phyloP scores from a whole-genome alignment of 179 eudicot species.

The Carnegiea gigantea region DNA sequence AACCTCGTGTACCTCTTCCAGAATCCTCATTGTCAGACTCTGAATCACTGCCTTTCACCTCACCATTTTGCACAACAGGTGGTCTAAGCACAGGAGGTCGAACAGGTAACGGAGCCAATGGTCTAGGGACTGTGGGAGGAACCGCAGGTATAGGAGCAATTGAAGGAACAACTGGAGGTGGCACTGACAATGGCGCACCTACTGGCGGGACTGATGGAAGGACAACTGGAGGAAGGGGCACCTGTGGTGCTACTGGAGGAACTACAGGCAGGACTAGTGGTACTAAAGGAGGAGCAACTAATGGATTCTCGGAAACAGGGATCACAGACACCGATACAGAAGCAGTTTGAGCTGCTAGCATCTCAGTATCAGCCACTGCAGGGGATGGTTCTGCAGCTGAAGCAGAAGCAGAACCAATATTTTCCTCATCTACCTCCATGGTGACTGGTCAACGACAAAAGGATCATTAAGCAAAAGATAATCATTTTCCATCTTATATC shows the following conservation, averaged over 20 bases:
- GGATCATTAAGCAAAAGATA: not conserved
- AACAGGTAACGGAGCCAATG: constrained; percentile 69
- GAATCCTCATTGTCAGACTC: constrained; percentile 63
- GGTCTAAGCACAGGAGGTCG: constrained; percentile 56
- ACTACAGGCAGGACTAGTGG: constrained; percentile 24
- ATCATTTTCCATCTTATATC: not conserved
- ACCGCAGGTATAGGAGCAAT: constrained; percentile 48
- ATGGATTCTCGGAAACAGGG: constrained; percentile 12
- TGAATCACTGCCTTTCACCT: constrained; percentile 42
- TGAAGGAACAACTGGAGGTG: constrained; percentile 41
- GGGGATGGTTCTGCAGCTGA: constrained; percentile 37
- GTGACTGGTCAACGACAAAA: constrained; percentile 28
- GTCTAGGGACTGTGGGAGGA: constrained; percentile 42
- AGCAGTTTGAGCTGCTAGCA: constrained; percentile 27
- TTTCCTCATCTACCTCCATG: constrained; percentile 70
- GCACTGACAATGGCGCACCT: constrained; percentile 29
- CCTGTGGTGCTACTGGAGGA: constrained; percentile 27
- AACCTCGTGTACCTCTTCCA: constrained; percentile 27
- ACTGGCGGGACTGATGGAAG: constrained; percentile 41
- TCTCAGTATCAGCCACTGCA: constrained; percentile 33
- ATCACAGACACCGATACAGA: constrained; percentile 26
- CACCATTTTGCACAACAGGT: constrained; percentile 58
- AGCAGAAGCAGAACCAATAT: constrained; percentile 27
- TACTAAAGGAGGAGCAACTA: constrained; percentile 19
- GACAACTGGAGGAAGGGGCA: constrained; percentile 28